Percentiles rank a stretch among this genome's conserved stretches.
These are phyloP conservation scores for Nephromyces sp. DNA, from an alignment of 169 alveolate genomes.

Conservation along the genomic window DNA sequence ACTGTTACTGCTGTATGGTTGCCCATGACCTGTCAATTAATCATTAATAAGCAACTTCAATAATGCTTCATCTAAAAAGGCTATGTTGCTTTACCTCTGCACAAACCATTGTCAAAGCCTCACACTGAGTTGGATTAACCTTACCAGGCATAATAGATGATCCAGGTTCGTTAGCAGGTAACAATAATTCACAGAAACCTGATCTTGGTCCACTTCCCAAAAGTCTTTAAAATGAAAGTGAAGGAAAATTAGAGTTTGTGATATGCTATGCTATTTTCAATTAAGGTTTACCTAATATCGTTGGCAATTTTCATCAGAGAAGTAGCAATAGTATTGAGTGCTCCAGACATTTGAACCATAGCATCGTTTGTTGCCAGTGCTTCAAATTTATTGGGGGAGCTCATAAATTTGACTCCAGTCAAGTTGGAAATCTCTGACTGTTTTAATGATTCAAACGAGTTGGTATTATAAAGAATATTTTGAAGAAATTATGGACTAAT, in stretches of 20 bases:
- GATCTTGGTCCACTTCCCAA: slow-evolving; percentile 77
- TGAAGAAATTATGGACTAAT: too few relatives aligned
- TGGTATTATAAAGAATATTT: too few relatives aligned
- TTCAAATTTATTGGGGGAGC: slow-evolving; percentile 75
- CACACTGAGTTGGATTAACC: slow-evolving; percentile 84
- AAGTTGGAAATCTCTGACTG: slow-evolving; percentile 32
- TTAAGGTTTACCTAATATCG: slow-evolving; percentile 56
- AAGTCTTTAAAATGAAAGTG: too few relatives aligned
- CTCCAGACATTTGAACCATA: slow-evolving; percentile 57
- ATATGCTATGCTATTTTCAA: too few relatives aligned
- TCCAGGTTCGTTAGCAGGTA: slow-evolving; percentile 84
- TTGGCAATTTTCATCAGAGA: slow-evolving; percentile 71
- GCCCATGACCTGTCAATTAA: slow-evolving; percentile 36
- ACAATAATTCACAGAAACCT: slow-evolving; percentile 68
- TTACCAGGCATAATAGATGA: slow-evolving; percentile 83
- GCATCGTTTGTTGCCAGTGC: slow-evolving; percentile 72
- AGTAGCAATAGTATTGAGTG: slow-evolving; percentile 58
- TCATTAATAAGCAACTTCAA: background rate
- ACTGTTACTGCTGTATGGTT: slow-evolving; percentile 71
- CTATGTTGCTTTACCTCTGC: slow-evolving; percentile 58
- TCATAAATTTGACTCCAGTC: slow-evolving; percentile 56
- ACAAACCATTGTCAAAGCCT: slow-evolving; percentile 80
- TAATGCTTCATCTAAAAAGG: slow-evolving; percentile 1
- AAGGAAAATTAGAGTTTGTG: too few relatives aligned
- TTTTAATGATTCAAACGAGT: too few relatives aligned